A percentile compares a stretch with the other conserved stretches of the same genome.
These are phyloP conservation scores for Psilocybe tampanensis DNA, from an alignment of 768 basidiomycete genomes.

Conservation along the genomic window DNA sequence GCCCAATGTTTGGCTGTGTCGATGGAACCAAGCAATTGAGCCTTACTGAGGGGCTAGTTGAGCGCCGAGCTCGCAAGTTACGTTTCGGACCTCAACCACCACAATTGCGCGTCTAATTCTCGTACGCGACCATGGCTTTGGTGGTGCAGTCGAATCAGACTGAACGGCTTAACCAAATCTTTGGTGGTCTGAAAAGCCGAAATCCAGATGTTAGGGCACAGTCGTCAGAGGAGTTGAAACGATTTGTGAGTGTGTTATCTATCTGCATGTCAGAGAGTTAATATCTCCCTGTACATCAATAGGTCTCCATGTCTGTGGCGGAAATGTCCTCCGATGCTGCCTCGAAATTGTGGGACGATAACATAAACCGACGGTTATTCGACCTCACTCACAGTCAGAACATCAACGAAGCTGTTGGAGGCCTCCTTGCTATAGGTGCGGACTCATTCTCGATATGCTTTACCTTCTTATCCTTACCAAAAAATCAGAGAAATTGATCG, in stretches of 20 bases:
- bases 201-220: constrained; percentile 65
- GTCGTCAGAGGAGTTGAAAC: constrained; percentile 71
- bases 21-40: background rate
- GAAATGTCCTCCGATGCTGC: constrained; percentile 85
- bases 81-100: background rate
- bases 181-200: constrained; percentile 65
- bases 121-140: constrained; percentile 58
- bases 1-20: too few relatives aligned
- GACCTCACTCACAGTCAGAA: constrained; percentile 84
- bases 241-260: constrained; percentile 55
- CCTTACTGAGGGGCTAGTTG: background rate
- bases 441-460: constrained; percentile 11
- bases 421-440: constrained; percentile 85
- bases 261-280: constrained; percentile 10
- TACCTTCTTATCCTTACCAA: background rate
- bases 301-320: constrained; percentile 75
- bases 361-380: constrained; percentile 77
- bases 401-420: constrained; percentile 80
- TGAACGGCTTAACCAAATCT: constrained; percentile 68
- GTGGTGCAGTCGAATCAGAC: constrained; percentile 55
- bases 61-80: background rate
- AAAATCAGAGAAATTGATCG: constrained; percentile 67
- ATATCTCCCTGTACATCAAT: constrained; percentile 6
- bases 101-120: constrained; percentile 8
- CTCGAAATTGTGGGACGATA: constrained; percentile 84